These are phyloP conservation scores for Cytospora chrysosperma DNA, from an alignment of 2,329 filamentous ascomycete species.

Conservation along the genomic window DNA sequence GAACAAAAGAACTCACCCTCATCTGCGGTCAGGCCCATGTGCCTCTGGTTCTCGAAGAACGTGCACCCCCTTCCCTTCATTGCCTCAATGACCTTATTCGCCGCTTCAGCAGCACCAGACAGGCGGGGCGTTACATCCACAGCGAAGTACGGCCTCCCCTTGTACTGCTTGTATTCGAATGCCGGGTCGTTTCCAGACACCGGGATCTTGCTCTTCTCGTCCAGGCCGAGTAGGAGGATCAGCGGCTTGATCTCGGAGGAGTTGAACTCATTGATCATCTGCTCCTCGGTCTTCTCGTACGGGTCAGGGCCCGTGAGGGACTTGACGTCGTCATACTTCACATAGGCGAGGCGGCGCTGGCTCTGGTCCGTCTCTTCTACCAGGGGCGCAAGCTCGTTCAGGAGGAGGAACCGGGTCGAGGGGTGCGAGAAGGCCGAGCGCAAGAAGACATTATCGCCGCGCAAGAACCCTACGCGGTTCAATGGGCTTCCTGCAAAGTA, in stretches of 20 bases:
- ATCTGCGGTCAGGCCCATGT: constrained; percentile 44
- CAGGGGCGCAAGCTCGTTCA: constrained; percentile 77
- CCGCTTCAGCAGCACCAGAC: constrained; percentile 55
- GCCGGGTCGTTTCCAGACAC: constrained; percentile 35
- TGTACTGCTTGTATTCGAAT: constrained; percentile 67
- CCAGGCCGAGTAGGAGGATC: constrained; percentile 81
- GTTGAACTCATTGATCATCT: constrained; percentile 71
- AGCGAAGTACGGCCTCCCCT: constrained; percentile 82
- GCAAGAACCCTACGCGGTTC: constrained; percentile 78
- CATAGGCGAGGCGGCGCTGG: constrained; percentile 63
- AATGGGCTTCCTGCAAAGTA: constrained; percentile 79
- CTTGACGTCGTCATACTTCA: constrained; percentile 66
- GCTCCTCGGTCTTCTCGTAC: constrained; percentile 70
- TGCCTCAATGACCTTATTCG: constrained; percentile 51
- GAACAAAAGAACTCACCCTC: constrained; percentile 42
- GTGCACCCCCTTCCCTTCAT: constrained; percentile 60
- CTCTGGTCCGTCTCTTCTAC: constrained; percentile 42
- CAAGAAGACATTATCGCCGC: constrained; percentile 69
- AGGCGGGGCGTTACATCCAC: constrained; percentile 80
- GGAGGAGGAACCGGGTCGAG: constrained; percentile 69
- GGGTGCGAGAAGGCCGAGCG: constrained; percentile 64
- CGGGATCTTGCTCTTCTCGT: constrained; percentile 53
- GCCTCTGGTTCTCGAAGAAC: constrained; percentile 60
- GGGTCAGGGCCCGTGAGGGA: constrained; percentile 69
- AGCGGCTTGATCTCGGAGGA: constrained; percentile 66